Evolutionary conservation across 2,329 filamentous ascomycete species (phyloP), one percentile per base, ranked within the genome.

Genomic region (Escovopsis sp.): DNA sequence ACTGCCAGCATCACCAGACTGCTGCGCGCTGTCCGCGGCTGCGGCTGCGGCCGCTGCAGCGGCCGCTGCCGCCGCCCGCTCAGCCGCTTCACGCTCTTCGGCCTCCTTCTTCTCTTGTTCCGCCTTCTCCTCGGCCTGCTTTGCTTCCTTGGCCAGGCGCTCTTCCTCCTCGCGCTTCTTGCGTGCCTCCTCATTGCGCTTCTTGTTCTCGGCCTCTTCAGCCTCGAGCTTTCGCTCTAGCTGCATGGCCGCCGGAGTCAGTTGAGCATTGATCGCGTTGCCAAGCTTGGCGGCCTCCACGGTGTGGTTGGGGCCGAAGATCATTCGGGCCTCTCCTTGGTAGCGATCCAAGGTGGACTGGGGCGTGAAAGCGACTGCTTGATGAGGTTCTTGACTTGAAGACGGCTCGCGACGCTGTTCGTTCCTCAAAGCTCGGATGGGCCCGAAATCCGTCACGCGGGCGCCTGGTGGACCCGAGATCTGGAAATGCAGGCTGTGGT

Each of bases 311-410:
- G 65, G 58, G 18, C 82, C 81, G 55, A 90, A 96, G 1, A 96
- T 68, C 54, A 98, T 76, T 43, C 79, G 77, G 8, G 86, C 79
- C 55, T 96, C 92, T 50, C 94, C 85, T 50, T 82, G 74, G 79
- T 92, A 98, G 41, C 90, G 78, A 35, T 70, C 68, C 37, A 70
- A 64, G 1, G 90, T 96, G 8, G 72, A 66, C 27, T 75, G 72
- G 8, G 84, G 67, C 15, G 68, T 62, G 53, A 96, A 96, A 3
- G 75, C 64, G 18, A 87, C 77, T 11, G 84, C 79, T 45, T 81
- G 78, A n/a, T 72, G 65, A 11, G 79, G 79, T 38, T 83, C 79
- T 48, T 68, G 58, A 43, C 61, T 54, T 9, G 21, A 25, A 27
- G 57, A 46, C 14, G 43, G 45, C 16, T 70, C 67, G 11, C 67